phyloP scores from a whole-genome alignment of 257 asterid species.

The Coffea eugenioides region DNA sequence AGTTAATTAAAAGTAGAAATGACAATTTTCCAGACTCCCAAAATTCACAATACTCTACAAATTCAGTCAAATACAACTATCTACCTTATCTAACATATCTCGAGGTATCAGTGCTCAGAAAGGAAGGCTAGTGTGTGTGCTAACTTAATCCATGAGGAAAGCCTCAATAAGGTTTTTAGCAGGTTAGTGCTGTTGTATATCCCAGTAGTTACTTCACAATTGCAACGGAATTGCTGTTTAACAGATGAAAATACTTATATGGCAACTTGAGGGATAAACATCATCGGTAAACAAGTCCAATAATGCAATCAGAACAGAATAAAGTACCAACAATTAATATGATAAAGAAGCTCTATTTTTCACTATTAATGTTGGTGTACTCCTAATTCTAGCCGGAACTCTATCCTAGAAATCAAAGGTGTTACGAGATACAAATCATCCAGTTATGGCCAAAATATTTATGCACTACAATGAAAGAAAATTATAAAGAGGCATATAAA shows the following conservation, averaged over 20 bases:
- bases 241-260: background rate
- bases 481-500: background rate
- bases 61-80: background rate
- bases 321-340: background rate
- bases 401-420: background rate
- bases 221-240: background rate
- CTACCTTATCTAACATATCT: background rate
- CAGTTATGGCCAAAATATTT: background rate
- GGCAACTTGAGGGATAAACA: background rate
- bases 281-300: background rate
- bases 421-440: background rate
- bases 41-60: background rate
- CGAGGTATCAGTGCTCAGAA: background rate
- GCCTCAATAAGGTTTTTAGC: background rate
- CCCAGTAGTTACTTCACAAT: background rate
- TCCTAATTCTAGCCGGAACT: conserved; percentile 2
- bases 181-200: background rate
- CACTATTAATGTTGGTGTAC: background rate
- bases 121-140: background rate
- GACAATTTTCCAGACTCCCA: background rate
- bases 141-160: background rate
- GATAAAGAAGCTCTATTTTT: background rate
- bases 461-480: background rate
- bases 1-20: background rate
- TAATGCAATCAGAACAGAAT: background rate